Conservation (phyloP, 148 eudicot species). For the Pouteria glomerata region DNA sequence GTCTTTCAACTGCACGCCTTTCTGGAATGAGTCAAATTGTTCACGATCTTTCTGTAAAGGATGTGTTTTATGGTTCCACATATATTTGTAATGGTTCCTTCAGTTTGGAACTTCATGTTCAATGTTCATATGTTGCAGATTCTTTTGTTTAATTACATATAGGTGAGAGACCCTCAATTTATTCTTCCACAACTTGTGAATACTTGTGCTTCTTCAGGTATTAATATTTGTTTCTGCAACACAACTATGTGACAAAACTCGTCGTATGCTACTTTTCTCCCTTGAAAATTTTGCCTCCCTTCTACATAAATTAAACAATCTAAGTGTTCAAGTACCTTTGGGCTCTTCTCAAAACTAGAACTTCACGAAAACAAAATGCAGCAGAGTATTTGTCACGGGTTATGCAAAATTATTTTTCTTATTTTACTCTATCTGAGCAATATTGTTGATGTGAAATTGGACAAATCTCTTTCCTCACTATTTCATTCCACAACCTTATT, state of each 20-base stretch:
- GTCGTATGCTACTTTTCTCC: too few relatives aligned
- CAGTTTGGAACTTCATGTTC: too few relatives aligned
- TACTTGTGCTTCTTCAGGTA: slow-evolving; percentile 77
- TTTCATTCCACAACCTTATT: neutral
- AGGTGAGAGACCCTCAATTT: slow-evolving; percentile 67
- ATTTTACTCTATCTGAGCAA: neutral
- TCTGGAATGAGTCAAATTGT: slow-evolving; percentile 80
- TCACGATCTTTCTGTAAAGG: slow-evolving; percentile 27
- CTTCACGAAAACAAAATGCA: neutral
- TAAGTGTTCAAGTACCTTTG: too few relatives aligned
- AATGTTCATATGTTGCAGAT: slow-evolving; percentile 40
- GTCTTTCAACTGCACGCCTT: slow-evolving; percentile 73
- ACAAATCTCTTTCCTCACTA: neutral
- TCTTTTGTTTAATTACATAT: too few relatives aligned
- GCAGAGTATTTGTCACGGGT: too few relatives aligned
- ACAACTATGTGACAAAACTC: neutral
- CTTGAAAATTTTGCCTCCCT: too few relatives aligned
- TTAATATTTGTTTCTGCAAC: slow-evolving; percentile 10
- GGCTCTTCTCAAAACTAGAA: neutral
- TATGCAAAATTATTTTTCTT: neutral
- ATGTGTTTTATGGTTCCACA: neutral
- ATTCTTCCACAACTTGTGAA: slow-evolving; percentile 66
- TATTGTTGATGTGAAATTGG: neutral
- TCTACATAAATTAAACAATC: too few relatives aligned
- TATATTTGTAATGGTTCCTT: neutral